A percentile compares a stretch with the other conserved stretches of the same genome.
Evolutionary conservation across 148 eudicot genomes (phyloP).

Genomic region (Camellia granthamiana): DNA sequence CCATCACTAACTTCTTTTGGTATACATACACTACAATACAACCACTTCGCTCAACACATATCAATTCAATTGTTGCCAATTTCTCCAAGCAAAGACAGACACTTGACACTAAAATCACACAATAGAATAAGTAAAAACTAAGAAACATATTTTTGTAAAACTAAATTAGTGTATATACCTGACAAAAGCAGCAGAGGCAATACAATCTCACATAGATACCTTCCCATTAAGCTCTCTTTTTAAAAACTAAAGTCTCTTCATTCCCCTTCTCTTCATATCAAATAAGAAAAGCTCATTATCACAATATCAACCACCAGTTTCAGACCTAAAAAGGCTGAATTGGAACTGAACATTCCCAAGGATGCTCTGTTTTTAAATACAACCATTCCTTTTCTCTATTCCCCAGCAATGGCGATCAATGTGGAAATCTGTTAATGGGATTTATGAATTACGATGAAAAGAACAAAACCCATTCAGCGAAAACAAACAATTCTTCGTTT

Average conservation of each 20-base stretch:
- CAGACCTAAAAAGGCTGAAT: too few species aligned
- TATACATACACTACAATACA: not conserved
- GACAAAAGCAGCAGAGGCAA: constrained; percentile 32
- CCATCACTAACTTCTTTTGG: too few species aligned
- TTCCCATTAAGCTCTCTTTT: constrained; percentile 18
- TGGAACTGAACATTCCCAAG: not conserved
- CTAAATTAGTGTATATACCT: constrained; percentile 16
- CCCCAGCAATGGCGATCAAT: not conserved
- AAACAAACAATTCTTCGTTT: not conserved
- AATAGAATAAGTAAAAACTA: not conserved
- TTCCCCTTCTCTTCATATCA: not conserved
- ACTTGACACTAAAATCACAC: not conserved
- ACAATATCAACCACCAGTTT: too few species aligned
- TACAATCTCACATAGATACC: constrained; percentile 21
- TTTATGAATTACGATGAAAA: not conserved
- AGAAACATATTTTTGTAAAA: too few species aligned
- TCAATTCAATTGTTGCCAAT: not conserved
- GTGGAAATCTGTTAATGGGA: not conserved
- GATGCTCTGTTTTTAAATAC: not conserved
- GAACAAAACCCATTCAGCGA: not conserved
- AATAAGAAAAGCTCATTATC: not conserved
- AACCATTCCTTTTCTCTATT: not conserved
- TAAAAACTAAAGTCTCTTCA: not conserved
- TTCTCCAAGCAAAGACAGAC: not conserved
- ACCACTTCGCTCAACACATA: not conserved